A percentile compares a stretch with the other conserved stretches of the same genome.
These are phyloP conservation scores for Diutina catenulata DNA, from an alignment of 1,139 yeast genomes.

Conservation along the genomic window DNA sequence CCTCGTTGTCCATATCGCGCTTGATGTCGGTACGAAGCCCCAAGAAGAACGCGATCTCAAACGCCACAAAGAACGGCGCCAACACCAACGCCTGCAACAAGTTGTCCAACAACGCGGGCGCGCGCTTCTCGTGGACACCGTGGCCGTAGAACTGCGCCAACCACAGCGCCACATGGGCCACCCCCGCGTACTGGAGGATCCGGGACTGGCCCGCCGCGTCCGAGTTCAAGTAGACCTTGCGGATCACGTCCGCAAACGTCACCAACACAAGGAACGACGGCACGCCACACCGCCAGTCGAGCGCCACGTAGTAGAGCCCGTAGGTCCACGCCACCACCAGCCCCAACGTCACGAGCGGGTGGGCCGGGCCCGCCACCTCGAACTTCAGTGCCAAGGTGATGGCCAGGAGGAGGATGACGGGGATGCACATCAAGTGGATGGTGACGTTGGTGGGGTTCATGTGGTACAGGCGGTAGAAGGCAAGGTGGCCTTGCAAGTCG, in stretches of 20 bases:
- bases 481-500: constrained; percentile 55
- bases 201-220: constrained; percentile 8
- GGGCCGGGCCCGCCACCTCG: constrained; percentile 1
- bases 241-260: constrained; percentile 31
- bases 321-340: constrained; percentile 21
- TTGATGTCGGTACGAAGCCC: constrained; percentile 52
- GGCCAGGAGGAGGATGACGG: constrained; percentile 53
- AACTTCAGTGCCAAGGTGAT: constrained; percentile 12
- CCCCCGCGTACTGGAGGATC: constrained; percentile 17
- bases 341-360: constrained; percentile 31
- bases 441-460: constrained; percentile 53
- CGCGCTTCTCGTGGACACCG: constrained; percentile 65
- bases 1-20: constrained; percentile 40
- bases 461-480: constrained; percentile 80
- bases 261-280: constrained; percentile 25
- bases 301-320: constrained; percentile 27
- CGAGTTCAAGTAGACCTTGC: constrained; percentile 13
- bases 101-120: constrained; percentile 83
- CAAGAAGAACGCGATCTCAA: constrained; percentile 57
- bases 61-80: constrained; percentile 84
- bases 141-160: constrained; percentile 85
- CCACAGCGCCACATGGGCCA: constrained; percentile 53
- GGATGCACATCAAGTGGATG: constrained; percentile 75
- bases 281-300: constrained; percentile 33
- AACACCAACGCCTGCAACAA: constrained; percentile 73